Base-by-base conservation (phyloP, 1,139 yeast species). In the Saccharomyces hybrid region DNA sequence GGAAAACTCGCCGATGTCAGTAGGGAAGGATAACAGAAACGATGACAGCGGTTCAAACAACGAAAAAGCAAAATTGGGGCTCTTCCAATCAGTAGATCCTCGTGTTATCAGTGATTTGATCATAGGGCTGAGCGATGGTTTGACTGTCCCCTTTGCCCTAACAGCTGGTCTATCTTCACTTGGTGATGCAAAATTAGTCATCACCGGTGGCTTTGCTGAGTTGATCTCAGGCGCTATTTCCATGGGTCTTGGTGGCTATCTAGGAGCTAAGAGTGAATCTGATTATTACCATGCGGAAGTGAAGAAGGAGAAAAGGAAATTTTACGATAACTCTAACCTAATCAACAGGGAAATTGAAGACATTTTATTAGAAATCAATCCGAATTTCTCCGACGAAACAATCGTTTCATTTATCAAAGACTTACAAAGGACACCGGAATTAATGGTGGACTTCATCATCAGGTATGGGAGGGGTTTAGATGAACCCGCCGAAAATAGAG, bases 201-300 rank as follows among this genome's bases (percentile, higher is more conserved):
- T 86, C 53, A 85, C 93, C 23, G 95, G 93, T 76, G 95, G 93
- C 42, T 81, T 86, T 80, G 93, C 93, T 3, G 95, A 86, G 70
- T 75, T 86, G 64, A 88, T 86, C 4, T 83, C 89, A 3, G 95
- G 95, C 47, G 88, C 93, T 48, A 86, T 86, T 47, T 85, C 91
- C 25, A 86, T 86, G 95, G 95, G 95, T 2, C 78, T 86, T 56
- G 95, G 95, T 57, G 95, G 95, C 16, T 86, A 78, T 67, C 75
- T 86, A 59, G 95, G 93, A 46, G 93, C 93, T 32, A 83, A 83
- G 65, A 81, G 87, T n/a, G 95, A 86, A 71, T 72, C 78, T 28
- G 91, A 86, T 67, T 86, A 83, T 69, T 85, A 84, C 69, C 74
- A 75, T 55, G 77, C 85, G 23, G 89, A 85, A 70, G 91, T 86